Base-by-base conservation (phyloP, 2,329 filamentous ascomycete genomes). In the Alternaria burnsii region DNA sequence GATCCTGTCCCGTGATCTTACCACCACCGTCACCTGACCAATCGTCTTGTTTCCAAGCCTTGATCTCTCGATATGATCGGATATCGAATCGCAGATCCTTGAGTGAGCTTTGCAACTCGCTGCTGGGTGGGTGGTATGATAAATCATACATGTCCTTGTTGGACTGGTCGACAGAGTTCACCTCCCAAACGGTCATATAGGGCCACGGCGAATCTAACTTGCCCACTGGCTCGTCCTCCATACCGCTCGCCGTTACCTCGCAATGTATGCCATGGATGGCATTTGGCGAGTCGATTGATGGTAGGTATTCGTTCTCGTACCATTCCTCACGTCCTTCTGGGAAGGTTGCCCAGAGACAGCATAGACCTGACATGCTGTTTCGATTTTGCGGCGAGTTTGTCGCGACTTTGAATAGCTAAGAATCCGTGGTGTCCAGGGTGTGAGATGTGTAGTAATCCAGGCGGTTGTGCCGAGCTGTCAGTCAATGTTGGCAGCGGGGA, bases 341-440 rank as follows among this genome's bases (percentile, higher is more conserved):
- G 14, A 71, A 24, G 11, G 62, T 66, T 34, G 69, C 68, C 69
- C 69, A 71, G 28, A 52, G 43, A 43, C 62, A 69, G 9, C 66
- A 14, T 18, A 71, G 43, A n/a, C 62, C 67, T 16, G 69, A 47
- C 69, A 70, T 71, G 3, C 10, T 61, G 41, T 52, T 58, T 14
- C 30, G 48, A 24, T n/a, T 22, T 28, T n/a, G 22, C n/a, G n/a
- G 20, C 34, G 34, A 48, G 24, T 36, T 20, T 40, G 24, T 55
- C 41, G 43, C 53, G 18, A 38, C 34, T 40, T 16, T 20, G 10
- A 47, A 34, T 20, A 22, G 52, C 16, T 5, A 28, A 20, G 24
- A 30, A 20, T 20, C 16, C 11, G 24, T 26, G 18, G 36, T 36
- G 34, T 41, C 48, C 48, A 52, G 46, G 46, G 34, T 26, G 36